phyloP scores from a whole-genome alignment of 2,329 filamentous ascomycete species.

The Fusarium verticillioides region DNA sequence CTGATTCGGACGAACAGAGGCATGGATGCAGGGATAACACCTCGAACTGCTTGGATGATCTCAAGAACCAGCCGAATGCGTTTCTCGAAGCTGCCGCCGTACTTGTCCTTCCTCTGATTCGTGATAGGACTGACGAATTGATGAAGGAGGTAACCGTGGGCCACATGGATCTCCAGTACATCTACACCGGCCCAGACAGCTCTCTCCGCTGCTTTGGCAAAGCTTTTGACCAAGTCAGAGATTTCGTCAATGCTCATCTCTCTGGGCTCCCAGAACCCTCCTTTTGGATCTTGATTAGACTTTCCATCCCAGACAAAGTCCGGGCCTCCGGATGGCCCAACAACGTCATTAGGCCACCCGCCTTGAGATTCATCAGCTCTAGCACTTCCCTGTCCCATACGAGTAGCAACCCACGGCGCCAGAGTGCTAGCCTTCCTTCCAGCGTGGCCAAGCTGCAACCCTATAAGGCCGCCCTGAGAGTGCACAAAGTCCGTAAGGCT shows the following conservation, averaged over 20 bases:
- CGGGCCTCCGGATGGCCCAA: background rate
- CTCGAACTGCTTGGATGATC: background rate
- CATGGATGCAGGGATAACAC: background rate
- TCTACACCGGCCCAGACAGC: background rate
- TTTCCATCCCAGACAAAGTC: background rate
- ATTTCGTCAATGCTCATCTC: background rate
- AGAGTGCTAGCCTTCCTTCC: background rate
- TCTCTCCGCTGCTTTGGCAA: background rate
- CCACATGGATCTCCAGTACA: background rate
- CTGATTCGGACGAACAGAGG: background rate
- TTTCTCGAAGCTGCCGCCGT: background rate
- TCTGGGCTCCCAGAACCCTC: background rate
- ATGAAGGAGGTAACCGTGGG: background rate
- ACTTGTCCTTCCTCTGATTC: background rate
- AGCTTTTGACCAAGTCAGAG: background rate
- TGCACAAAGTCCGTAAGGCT: background rate
- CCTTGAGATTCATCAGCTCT: background rate
- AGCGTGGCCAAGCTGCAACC: background rate
- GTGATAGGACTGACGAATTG: background rate
- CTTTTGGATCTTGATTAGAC: background rate
- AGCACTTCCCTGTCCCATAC: background rate
- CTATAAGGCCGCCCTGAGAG: background rate
- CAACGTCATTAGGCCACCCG: background rate
- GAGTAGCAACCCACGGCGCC: background rate
- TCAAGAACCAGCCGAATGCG: background rate